phyloP scores from a whole-genome alignment of 2,329 filamentous ascomycete genomes.

The Trichophaea hybrida region DNA sequence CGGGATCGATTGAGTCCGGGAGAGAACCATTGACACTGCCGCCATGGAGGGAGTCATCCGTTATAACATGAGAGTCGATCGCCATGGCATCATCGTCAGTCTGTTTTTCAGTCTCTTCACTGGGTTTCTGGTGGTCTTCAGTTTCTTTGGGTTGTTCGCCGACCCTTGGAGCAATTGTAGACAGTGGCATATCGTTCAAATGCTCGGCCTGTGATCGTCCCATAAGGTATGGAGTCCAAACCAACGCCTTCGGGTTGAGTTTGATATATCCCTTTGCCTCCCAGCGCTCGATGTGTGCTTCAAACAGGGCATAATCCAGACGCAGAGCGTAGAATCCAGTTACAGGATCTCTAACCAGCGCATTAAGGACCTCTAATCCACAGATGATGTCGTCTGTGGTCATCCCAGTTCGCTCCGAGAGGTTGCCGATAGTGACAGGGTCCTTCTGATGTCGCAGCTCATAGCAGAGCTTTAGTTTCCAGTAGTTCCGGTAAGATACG shows the following conservation, averaged over 20 bases:
- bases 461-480: conserved; percentile 76
- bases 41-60: not conserved
- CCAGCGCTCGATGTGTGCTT: conserved; percentile 77
- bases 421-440: conserved; percentile 34
- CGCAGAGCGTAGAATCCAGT: conserved; percentile 82
- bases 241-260: conserved; percentile 62
- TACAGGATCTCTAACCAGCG: conserved; percentile 74
- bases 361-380: conserved; percentile 75
- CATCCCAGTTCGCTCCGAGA: conserved; percentile 85
- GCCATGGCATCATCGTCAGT: not conserved
- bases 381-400: conserved; percentile 93
- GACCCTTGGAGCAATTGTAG: conserved; percentile 68
- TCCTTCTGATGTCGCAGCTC: conserved; percentile 48
- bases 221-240: conserved; percentile 97
- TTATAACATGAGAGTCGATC: not conserved
- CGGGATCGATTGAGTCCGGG: not conserved
- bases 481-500: conserved; percentile 95
- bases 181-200: conserved; percentile 65
- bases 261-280: conserved; percentile 77
- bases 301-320: conserved; percentile 72
- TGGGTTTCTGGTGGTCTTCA: not conserved
- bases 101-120: not conserved
- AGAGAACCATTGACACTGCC: not conserved
- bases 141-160: conserved; percentile 5
- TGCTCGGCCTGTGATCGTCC: conserved; percentile 48